Evolutionary conservation across 192 early-diverging fungal species (phyloP), one percentile per base, ranked within the genome.

Genomic region (Coemansia asiatica): DNA sequence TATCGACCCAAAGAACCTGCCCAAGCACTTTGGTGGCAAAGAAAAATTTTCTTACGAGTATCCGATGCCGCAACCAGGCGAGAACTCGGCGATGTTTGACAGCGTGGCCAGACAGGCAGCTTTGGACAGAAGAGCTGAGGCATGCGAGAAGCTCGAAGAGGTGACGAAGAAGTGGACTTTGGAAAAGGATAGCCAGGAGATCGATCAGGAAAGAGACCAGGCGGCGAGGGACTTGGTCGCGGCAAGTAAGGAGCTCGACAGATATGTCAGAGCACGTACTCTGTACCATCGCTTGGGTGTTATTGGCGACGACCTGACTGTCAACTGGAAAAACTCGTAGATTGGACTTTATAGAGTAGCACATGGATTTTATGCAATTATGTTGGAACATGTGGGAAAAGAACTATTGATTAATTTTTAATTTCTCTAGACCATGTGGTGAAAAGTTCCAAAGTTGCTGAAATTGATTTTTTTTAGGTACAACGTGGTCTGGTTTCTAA

Each of bases 1-100:
- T 35, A 89, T 96, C 48, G 83, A 83, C 19, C 70, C 79, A 4
- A 81, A 79, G 19, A 65, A 86, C 49, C 56, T 96, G 26, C 87
- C 89, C 18, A 55, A 66, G 10, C 79, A 68, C 44, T 79, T 89
- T 8, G 88, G 88, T 15, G 94, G 93, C 26, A 59, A 71, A 6
- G 77, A 84, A 23, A 56, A 70, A 29, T 89, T 79, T 76, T 57
- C 59, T 38, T 91, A 86, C 72, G 27, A 83, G 27, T 91, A 87
- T 54, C 49, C 73, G 27, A 31, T 69, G 56, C 83, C 85, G 0
- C 62, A 61, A 13, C 50, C 66, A 1, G 76, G 63, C 7, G 87
- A 89, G 53, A 86, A 85, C 69, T 61, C 67, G 16, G 64, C 49
- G 21, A 84, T 87, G 84, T 64, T 59, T 54, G 85, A 88, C 38